Conservation (phyloP, 2,329 filamentous ascomycete species). For the Cercospora zeina region DNA sequence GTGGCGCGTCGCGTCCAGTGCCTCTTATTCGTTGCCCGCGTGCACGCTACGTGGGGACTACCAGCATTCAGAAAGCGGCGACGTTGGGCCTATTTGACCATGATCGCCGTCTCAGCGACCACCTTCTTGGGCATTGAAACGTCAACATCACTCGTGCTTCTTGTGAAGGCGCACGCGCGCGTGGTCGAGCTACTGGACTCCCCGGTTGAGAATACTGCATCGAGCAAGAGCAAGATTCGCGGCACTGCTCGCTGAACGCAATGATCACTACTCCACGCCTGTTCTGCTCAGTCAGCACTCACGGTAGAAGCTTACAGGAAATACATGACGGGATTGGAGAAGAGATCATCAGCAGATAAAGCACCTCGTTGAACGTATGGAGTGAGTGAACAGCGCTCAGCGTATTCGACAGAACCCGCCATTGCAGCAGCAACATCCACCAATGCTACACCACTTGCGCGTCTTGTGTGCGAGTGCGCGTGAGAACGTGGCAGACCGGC, state of each 20-base stretch:
- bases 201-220: too few species aligned
- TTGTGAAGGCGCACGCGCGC: too few species aligned
- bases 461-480: constrained; percentile 2
- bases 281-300: too few species aligned
- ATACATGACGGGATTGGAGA: background rate
- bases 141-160: too few species aligned
- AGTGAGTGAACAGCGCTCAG: constrained; percentile 10
- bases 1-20: constrained; percentile 2
- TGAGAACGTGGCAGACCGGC: constrained; percentile 6
- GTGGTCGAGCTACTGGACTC: too few species aligned
- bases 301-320: too few species aligned
- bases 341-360: constrained; percentile 6
- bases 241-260: too few species aligned
- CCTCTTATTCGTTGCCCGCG: constrained; percentile 1
- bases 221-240: too few species aligned
- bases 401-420: constrained; percentile 12
- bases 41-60: background rate
- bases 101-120: background rate
- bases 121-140: too few species aligned
- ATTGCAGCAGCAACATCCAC: constrained; percentile 12
- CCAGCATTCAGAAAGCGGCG: background rate
- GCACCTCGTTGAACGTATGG: constrained; percentile 13
- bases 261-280: too few species aligned
- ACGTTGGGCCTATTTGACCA: background rate
- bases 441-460: constrained; percentile 10